Percentiles rank a stretch among this genome's conserved stretches.
phyloP scores from a whole-genome alignment of 768 basidiomycete genomes.

The Strobilomyces confusus region DNA sequence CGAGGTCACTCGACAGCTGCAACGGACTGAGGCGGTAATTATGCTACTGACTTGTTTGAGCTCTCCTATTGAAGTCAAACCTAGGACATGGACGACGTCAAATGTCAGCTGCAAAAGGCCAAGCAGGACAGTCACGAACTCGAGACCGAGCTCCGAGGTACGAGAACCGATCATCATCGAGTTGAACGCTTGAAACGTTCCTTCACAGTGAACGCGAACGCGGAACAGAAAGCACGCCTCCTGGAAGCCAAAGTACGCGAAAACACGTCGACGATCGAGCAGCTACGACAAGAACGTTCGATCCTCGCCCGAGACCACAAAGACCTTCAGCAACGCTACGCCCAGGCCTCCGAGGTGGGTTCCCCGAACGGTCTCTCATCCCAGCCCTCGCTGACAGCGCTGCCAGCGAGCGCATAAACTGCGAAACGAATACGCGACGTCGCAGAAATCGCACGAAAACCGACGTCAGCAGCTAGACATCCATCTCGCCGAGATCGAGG shows the following conservation, averaged over 20 bases:
- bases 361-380: neutral
- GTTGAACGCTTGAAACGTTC: neutral
- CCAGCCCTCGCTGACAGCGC: neutral
- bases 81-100: conserved; percentile 80
- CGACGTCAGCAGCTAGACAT: conserved; percentile 72
- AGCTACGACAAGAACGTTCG: conserved; percentile 73
- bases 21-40: conserved; percentile 64
- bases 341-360: conserved; percentile 64
- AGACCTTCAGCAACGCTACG: conserved; percentile 62
- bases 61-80: conserved; percentile 1
- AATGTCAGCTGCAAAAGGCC: conserved; percentile 58
- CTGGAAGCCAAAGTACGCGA: conserved; percentile 65
- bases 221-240: conserved; percentile 69
- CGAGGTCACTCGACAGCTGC: conserved; percentile 57
- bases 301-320: conserved; percentile 67
- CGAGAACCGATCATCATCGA: conserved; percentile 11
- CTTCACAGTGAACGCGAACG: conserved; percentile 52
- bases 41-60: neutral
- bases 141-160: conserved; percentile 71
- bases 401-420: conserved; percentile 58
- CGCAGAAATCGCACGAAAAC: conserved; percentile 65
- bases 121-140: conserved; percentile 74
- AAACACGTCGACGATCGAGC: conserved; percentile 67
- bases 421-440: conserved; percentile 54
- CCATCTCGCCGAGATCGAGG: conserved; percentile 68